Conservation (phyloP, 108 stramenopile species). For the Cyclotella cryptica region DNA sequence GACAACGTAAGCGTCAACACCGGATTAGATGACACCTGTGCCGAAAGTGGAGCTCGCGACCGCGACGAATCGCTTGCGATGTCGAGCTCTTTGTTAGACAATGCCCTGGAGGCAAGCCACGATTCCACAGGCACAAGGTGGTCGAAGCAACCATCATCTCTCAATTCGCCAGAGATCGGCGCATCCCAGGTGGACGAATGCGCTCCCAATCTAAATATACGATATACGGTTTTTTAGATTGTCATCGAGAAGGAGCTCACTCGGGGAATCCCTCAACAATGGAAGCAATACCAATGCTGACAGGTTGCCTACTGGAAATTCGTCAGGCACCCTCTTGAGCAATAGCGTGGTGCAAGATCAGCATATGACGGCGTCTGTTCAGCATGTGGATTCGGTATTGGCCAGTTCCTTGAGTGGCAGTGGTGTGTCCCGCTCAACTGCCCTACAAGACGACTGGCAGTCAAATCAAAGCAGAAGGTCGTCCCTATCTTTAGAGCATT, state of each 20-base stretch:
- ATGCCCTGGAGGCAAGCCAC: not conserved
- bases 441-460: not conserved
- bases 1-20: not conserved
- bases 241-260: not conserved
- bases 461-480: not conserved
- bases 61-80: not conserved
- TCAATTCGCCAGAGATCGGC: not conserved
- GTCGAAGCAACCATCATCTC: constrained; percentile 1
- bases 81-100: not conserved
- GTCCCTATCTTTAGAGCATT: not conserved
- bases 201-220: constrained; percentile 16
- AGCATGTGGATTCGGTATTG: not conserved
- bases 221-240: constrained; percentile 15
- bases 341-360: not conserved
- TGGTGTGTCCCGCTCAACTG: not conserved
- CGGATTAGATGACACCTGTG: not conserved
- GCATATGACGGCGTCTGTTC: constrained; percentile 7
- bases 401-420: constrained; percentile 1
- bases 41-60: not conserved
- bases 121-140: not conserved
- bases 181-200: constrained; percentile 1
- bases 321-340: not conserved
- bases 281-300: constrained; percentile 5
- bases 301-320: not conserved
- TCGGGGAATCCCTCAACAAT: not conserved